phyloP scores from a whole-genome alignment of 768 basidiomycete genomes.

The Leccinum broughii region DNA sequence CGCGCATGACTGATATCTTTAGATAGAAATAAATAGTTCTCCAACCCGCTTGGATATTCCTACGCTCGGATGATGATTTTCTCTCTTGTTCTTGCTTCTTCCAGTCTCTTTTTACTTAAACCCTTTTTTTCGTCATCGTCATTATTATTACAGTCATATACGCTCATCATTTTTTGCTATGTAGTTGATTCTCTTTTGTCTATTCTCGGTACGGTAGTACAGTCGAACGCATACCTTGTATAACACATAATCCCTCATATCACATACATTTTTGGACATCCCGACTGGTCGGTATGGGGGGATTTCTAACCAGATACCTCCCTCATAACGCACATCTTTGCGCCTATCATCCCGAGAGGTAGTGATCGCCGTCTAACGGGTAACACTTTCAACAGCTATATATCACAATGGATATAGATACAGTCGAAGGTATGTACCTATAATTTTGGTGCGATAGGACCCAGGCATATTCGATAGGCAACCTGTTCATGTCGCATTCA shows the following conservation, averaged over 20 bases:
- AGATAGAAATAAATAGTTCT: background rate
- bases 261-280: background rate
- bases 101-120: background rate
- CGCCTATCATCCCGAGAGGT: no score
- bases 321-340: no score
- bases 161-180: slow-evolving; percentile 14
- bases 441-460: no score
- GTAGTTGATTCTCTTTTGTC: slow-evolving; percentile 2
- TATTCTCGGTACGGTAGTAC: background rate
- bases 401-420: no score
- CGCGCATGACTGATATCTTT: slow-evolving; percentile 26
- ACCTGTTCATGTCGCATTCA: no score
- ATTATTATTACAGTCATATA: slow-evolving; percentile 15
- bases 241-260: background rate
- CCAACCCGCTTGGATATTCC: background rate
- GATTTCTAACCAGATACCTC: background rate
- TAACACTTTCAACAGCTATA: no score
- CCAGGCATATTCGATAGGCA: no score
- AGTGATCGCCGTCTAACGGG: no score
- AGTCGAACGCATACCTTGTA: background rate
- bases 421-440: no score
- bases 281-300: no score
- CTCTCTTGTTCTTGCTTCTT: background rate
- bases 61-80: background rate
- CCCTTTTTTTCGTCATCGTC: background rate